Base-by-base conservation (phyloP, 768 basidiomycete genomes). In the Trichaptum fuscoviolaceum region DNA sequence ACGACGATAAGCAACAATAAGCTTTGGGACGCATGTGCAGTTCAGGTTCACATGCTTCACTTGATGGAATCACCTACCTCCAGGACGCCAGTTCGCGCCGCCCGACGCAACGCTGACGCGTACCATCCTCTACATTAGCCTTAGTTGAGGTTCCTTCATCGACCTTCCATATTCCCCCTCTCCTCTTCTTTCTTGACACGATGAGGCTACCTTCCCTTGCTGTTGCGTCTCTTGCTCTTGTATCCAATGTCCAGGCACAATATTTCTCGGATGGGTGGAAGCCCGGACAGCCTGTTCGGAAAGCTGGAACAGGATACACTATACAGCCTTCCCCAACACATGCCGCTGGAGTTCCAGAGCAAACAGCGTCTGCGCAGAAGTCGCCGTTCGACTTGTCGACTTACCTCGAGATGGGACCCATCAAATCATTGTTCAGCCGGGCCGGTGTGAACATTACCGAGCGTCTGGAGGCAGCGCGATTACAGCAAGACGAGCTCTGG, bases 211-310 rank as follows among this genome's bases (percentile, higher is more conserved):
- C 78, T 36, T 70, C 76, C 30, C 69, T 84, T 61, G 66, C 74
- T 57, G 63, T 73, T 66, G 67, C 73, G 27, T 67, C 72, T 25
- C 71, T 71, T 71, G 75, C 64, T 69, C 76, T 65, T 74, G 75
- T 77, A 64, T 67, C 70, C 0, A 75, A 79, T 25, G 79, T 76
- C 58, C 76, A 77, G 63, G 91, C 90, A 15, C 87, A 91, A 69
- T 93, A 92, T 76, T 88, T 93, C 76, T 92, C 91, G 3, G 79
- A 80, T 35, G 93, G 92, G n/a, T 94, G 92, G 92, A 72, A 79
- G 30, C 92, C 92, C 2, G 92, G 91, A 30, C 88, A 93, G 72
- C 78, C 85, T 0, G 80, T 79, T 2, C 73, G 78, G 5, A 70
- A 74, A 27, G 68, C 70, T 25, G 63, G 15, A 60, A 63, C 68